phyloP scores from a whole-genome alignment of 805 yeast genomes.

The Metschnikowia lachancei region DNA sequence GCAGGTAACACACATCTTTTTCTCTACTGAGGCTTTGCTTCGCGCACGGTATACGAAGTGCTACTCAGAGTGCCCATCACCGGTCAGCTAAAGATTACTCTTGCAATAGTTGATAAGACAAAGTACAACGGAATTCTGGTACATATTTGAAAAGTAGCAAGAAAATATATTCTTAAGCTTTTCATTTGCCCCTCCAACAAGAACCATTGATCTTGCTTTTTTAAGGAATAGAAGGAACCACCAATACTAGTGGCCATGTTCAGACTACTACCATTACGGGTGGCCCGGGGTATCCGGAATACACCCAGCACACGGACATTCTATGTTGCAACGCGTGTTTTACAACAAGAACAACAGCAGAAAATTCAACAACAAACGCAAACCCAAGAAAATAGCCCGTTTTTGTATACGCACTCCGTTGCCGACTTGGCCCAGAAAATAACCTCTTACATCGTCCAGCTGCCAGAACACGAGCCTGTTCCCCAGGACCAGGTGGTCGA shows the following conservation, averaged over 20 bases:
- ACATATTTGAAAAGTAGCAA: too few species aligned
- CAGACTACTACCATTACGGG: constrained; percentile 1
- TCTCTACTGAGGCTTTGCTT: not conserved
- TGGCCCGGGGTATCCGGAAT: not conserved
- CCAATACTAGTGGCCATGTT: not conserved
- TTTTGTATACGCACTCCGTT: constrained; percentile 14
- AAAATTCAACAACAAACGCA: too few species aligned
- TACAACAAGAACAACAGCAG: not conserved
- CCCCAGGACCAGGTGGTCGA: constrained; percentile 13
- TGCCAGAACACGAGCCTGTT: constrained; percentile 1
- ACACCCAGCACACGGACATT: not conserved
- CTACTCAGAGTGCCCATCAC: too few species aligned
- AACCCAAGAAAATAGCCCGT: constrained; percentile 5
- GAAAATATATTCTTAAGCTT: not conserved
- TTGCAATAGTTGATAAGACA: too few species aligned
- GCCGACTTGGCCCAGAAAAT: constrained; percentile 15
- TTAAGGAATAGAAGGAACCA: too few species aligned
- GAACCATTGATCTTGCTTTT: not conserved
- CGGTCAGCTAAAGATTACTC: too few species aligned
- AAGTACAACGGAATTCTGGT: too few species aligned
- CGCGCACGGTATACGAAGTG: too few species aligned
- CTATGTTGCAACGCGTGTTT: too few species aligned
- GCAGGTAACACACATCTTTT: not conserved
- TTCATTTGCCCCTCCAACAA: not conserved
- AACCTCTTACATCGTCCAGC: constrained; percentile 5